Evolutionary conservation across 192 early-diverging fungal species (phyloP), one percentile per base, ranked within the genome.

Genomic region (Backusella macrospora): DNA sequence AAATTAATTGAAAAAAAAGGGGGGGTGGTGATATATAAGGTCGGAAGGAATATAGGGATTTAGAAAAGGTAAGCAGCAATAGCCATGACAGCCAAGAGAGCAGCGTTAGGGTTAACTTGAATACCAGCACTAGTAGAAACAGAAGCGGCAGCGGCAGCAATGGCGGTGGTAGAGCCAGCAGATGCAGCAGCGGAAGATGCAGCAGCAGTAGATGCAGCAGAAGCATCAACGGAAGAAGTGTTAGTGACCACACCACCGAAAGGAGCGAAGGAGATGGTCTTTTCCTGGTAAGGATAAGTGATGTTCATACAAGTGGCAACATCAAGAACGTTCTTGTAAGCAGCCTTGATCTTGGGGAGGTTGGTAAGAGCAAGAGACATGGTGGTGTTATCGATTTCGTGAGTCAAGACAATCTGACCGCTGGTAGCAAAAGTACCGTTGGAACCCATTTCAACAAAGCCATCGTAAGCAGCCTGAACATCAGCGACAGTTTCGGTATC

Each of bases 311-410:
- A 82, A 38, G 74, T 72, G 49, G 77, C 75, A 68, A 75, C 77
- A 52, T 76, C 75, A 16, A 79, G 47, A 39, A 78, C 71, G 45
- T 78, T 71, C 59, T 74, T 81, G 76, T 83, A 83, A 21, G 65
- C 69, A 40, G 71, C 67, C 63, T 83, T 80, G 68, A 83, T 80
- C 34, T 65, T 62, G 21, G 83, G 81, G 52, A 83, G 78, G 66
- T 84, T 52, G 4, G 68, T 68, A 38, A 78, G 68, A 37, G 83
- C 82, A 73, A 84, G 37, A 10, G 18, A 14, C 67, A 83, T 77
- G 15, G 85, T 84, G 13, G 52, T 80, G 52, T 80, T 79, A 16
- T 71, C 77, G 42, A 86, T 66, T 66, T 84, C 81, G 67, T 84
- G 83, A 37, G 77, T 71, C 76, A 83, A 68, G 26, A 80, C 77